Base-by-base conservation (phyloP, 768 basidiomycete genomes). In the Kwoniella dejecticola region DNA sequence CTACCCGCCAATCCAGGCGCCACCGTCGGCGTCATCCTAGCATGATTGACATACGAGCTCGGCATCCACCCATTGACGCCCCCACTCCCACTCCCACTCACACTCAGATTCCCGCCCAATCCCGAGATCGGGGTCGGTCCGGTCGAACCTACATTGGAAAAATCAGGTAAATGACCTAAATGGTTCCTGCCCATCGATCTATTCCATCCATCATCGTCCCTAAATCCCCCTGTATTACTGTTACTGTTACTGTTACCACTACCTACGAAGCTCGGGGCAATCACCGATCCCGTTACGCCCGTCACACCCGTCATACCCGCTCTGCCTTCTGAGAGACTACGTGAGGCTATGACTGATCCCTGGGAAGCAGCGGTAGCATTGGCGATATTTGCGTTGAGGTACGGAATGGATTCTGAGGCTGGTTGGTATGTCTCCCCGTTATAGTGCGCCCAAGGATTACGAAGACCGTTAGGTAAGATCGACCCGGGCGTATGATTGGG, bases 181-280 rank as follows among this genome's bases (percentile, higher is more conserved):
- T 72, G 73, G 7, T 19, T 21, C 30, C 72, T 42, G 1, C 70
- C 70, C 6, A 55, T 6, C n/a, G 57, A 52, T 23, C 72, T 68
- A 48, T 64, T 52, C 70, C 73, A 72, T 21, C 70, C 68, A 38
- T 74, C 72, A 38, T 74, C 72, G 2, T 55, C 31, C 44, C 72
- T 45, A 8, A 24, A 31, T 30, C 24, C 19, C 2, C 52, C 57
- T 15, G 58, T 62, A 2, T 26, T 5, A 11, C 57, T 42, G 3
- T 44, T 52, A n/a, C n/a, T n/a, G n/a, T n/a, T n/a, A n/a, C n/a
- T n/a, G n/a, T n/a, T n/a, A n/a, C n/a, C n/a, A n/a, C n/a, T n/a
- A n/a, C n/a, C n/a, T n/a, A n/a, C n/a, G n/a, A n/a, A n/a, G n/a
- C n/a, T n/a, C n/a, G n/a, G n/a, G n/a, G n/a, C n/a, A n/a, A n/a